Evolutionary conservation across 2,329 filamentous ascomycete species (phyloP), one percentile per base, ranked within the genome.

Genomic region (Pestalotiopsis sp.): DNA sequence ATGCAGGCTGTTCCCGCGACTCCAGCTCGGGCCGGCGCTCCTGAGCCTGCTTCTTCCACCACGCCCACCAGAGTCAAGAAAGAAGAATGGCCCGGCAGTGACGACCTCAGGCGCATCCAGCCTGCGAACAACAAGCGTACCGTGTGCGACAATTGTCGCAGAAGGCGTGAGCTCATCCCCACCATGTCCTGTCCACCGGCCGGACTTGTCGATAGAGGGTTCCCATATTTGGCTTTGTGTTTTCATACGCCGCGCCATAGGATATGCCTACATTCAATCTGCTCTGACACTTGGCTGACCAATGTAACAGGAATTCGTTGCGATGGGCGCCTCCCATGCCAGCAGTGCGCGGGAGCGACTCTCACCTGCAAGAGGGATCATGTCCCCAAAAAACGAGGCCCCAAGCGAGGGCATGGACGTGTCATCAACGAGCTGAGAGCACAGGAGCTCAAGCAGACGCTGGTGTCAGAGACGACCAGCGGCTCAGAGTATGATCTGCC

Each of bases 281-380:
- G 20, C 11, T 58, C 55, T 58, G 17, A 58, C 30, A 35, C 7
- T 26, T 22, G 24, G 38, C 60, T 61, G 35, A 61, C 35, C 35
- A 5, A 10, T 30, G 14, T 7, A n/a, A 9, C 61, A 83, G 81
- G 82, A 70, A 83, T 84, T 44, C 78, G 81, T 64, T 84, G 82
- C 71, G 81, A 83, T 72, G 81, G 81, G 64, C 73, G 78, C 64
- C 80, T 78, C 62, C 86, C 88, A 4, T 90, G 88, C 79, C 86
- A 88, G 76, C 89, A 89, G 74, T 90, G 88, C 76, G 78, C 83
- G 65, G 84, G 85, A 67, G 86, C 88, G 38, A 83, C 85, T 26
- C 82, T 90, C 69, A 83, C 80, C n/a, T 90, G 88, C 79, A 90
- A 88, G 71, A 87, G 88, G 75, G 88, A 90, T 73, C 87, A 89